Conservation (phyloP, 2,329 filamentous ascomycete species). For the Huntiella decipiens region DNA sequence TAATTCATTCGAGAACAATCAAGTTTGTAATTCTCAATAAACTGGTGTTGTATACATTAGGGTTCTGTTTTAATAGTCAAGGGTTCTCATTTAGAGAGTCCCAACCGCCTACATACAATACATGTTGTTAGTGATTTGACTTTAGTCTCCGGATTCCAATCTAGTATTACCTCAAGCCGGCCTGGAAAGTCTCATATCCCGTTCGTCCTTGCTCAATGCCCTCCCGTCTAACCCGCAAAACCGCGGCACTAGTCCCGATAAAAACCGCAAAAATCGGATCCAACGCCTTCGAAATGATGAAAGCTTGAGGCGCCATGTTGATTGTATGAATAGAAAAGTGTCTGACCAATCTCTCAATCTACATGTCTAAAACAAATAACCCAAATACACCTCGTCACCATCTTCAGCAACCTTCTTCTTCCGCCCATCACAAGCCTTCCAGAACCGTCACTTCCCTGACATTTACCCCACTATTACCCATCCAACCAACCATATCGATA, state of each 20-base stretch:
- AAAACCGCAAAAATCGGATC: slow-evolving; percentile 40
- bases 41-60: not conserved
- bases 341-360: too few species aligned
- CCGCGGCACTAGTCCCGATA: slow-evolving; percentile 37
- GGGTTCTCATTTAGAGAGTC: slow-evolving; percentile 8
- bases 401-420: too few species aligned
- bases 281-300: slow-evolving; percentile 39
- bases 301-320: slow-evolving; percentile 23
- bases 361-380: too few species aligned
- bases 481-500: not conserved
- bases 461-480: not conserved
- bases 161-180: slow-evolving; percentile 22
- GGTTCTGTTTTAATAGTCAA: not conserved
- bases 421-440: too few species aligned
- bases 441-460: too few species aligned
- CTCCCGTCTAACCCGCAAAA: slow-evolving; percentile 38
- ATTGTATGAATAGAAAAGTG: too few species aligned
- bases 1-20: not conserved
- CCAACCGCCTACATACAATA: slow-evolving; percentile 14
- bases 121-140: slow-evolving; percentile 4
- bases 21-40: not conserved
- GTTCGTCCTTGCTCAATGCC: slow-evolving; percentile 38
- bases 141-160: not conserved
- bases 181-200: slow-evolving; percentile 29
- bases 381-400: too few species aligned